These are phyloP conservation scores for Backusella circina DNA, from an alignment of 192 early-diverging fungal genomes.

Conservation along the genomic window DNA sequence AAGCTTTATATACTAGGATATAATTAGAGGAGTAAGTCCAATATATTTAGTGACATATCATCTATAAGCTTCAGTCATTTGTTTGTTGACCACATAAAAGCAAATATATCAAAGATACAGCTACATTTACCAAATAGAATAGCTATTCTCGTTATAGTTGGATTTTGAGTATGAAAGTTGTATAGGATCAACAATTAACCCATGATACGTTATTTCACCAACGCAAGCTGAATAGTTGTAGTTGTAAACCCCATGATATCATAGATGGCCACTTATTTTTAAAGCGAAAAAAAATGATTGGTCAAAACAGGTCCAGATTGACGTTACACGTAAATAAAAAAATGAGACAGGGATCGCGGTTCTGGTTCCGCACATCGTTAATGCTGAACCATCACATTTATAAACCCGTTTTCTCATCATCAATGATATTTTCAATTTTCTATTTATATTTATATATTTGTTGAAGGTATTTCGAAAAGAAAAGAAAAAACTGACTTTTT, in stretches of 20 bases:
- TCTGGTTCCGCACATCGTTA: neutral
- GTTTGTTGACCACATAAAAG: too few species aligned
- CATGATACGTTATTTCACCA: neutral
- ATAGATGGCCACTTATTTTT: neutral
- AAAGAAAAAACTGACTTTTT: neutral
- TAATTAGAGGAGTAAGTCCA: too few species aligned
- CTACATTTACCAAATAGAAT: too few species aligned
- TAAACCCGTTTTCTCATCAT: neutral
- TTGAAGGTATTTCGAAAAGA: neutral
- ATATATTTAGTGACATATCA: too few species aligned
- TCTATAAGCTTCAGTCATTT: too few species aligned
- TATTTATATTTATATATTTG: neutral
- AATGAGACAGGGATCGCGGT: neutral
- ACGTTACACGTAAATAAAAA: neutral
- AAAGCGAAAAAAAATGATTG: neutral
- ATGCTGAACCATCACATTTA: neutral
- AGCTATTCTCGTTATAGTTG: too few species aligned
- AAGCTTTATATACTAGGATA: too few species aligned
- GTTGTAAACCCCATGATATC: neutral
- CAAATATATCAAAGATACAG: too few species aligned
- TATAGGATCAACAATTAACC: neutral
- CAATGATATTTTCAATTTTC: neutral
- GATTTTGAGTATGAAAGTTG: neutral
- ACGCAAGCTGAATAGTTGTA: neutral
- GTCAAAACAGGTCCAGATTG: neutral